Conservation (phyloP, 352 stramenopile species). For the Halophytophthora polymorphica region DNA sequence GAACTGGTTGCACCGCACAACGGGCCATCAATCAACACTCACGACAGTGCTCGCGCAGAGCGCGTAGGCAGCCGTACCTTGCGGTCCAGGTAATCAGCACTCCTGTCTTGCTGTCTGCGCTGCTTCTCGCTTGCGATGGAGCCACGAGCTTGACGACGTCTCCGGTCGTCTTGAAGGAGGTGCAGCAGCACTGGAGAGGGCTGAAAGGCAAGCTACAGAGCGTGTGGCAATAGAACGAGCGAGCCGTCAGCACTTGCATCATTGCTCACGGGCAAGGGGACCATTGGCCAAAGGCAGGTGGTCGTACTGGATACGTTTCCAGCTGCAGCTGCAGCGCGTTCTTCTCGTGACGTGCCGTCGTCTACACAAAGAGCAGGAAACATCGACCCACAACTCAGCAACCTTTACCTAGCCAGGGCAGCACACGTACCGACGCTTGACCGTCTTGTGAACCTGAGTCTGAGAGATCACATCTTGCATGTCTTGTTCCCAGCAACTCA, state of each 20-base stretch:
- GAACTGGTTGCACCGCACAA: constrained; percentile 22
- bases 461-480: constrained; percentile 12
- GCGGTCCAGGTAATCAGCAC: constrained; percentile 44
- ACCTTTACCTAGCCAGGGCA: not conserved
- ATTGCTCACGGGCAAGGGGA: no score
- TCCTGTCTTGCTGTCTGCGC: constrained; percentile 28
- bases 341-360: constrained; percentile 28
- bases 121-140: constrained; percentile 19
- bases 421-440: not conserved
- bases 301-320: constrained; percentile 38
- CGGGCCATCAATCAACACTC: not conserved
- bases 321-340: constrained; percentile 41
- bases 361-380: not conserved
- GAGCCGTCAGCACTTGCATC: not conserved
- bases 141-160: constrained; percentile 5
- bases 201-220: constrained; percentile 42
- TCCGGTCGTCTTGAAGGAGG: constrained; percentile 38
- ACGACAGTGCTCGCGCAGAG: not conserved
- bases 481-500: constrained; percentile 8
- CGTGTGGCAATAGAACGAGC: not conserved
- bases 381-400: not conserved
- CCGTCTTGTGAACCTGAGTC: constrained; percentile 15
- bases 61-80: constrained; percentile 33
- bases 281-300: not conserved
- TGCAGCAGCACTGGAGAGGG: constrained; percentile 47